Base-by-base conservation (phyloP, 2,329 filamentous ascomycete species). In the Didymella lethalis region DNA sequence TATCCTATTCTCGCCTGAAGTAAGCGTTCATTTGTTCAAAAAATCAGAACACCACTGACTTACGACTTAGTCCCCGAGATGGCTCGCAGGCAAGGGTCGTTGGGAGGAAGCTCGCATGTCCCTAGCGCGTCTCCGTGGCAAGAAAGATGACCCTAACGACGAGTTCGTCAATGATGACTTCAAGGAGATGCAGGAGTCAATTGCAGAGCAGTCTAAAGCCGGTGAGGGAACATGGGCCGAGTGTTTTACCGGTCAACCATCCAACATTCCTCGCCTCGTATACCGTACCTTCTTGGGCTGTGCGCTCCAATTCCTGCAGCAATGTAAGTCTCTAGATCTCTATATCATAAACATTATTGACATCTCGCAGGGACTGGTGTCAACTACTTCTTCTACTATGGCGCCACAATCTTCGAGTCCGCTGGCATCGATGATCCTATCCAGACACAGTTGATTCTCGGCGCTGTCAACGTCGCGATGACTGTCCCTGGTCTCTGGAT, bases 401-500 rank as follows among this genome's bases (percentile, higher is more conserved):
- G 85, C n/a, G 85, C 85, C 8, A 86, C 84, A 10, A 85, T 92
- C 68, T 92, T 93, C 75, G 60, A 83, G 54, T 85, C 87, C 0
- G 86, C 89, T 3, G 89, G 88, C 59, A 82, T 92, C 46, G 75
- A 83, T 1, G 88, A 92, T 74, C 85, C 86, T 18, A 89, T 88
- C 67, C 61, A 73, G 46, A 64, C 62, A 14, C 70, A 73, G 28
- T 64, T 75, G 18, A 75, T 75, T 47, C 72, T 74, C 10, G 82
- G 82, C 54, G 85, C 84, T 6, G 87, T 91, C 64, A 92, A 92
- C 67, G 88, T 91, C 11, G 82, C 79, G 61, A 85, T 84, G 72
- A 90, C 89, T 16, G 86, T 91, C 63, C 82, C 83, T 34, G 88
- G 88, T 29, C 80, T 92, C 5, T 91, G 86, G 64, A 81, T 91